Conservation (phyloP, 2,329 filamentous ascomycete species). For the Colletotrichum camelliae region DNA sequence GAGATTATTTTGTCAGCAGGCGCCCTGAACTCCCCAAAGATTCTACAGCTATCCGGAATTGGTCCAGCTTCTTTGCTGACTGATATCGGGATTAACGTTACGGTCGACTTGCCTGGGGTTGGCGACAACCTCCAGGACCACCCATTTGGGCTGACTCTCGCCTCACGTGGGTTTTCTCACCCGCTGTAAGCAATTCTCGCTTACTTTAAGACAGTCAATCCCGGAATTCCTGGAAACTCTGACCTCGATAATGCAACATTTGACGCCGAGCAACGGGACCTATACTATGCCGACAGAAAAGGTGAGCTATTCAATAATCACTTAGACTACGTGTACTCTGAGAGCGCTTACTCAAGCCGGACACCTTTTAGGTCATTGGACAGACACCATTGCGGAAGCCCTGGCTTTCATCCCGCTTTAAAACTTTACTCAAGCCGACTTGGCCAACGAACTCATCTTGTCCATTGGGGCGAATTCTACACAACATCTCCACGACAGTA, state of each 20-base stretch:
- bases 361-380: constrained; percentile 30
- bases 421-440: constrained; percentile 29
- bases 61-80: constrained; percentile 42
- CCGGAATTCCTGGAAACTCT: neutral
- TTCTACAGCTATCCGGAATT: constrained; percentile 56
- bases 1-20: constrained; percentile 49
- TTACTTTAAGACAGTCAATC: neutral
- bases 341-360: neutral
- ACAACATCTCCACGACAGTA: constrained; percentile 34
- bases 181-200: neutral
- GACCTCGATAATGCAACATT: constrained; percentile 37
- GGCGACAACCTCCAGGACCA: constrained; percentile 19
- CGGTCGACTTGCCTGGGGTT: neutral
- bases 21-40: constrained; percentile 42
- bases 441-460: constrained; percentile 24
- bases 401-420: constrained; percentile 20
- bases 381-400: constrained; percentile 26
- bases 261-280: constrained; percentile 33
- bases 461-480: constrained; percentile 31
- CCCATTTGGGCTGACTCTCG: neutral
- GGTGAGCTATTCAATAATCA: neutral
- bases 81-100: constrained; percentile 36
- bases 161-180: neutral
- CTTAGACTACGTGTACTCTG: neutral
- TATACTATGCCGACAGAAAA: constrained; percentile 32